Percentiles rank a stretch among this genome's conserved stretches.
Evolutionary conservation across 352 stramenopile genomes (phyloP).

Genomic region (Pythium insidiosum): DNA sequence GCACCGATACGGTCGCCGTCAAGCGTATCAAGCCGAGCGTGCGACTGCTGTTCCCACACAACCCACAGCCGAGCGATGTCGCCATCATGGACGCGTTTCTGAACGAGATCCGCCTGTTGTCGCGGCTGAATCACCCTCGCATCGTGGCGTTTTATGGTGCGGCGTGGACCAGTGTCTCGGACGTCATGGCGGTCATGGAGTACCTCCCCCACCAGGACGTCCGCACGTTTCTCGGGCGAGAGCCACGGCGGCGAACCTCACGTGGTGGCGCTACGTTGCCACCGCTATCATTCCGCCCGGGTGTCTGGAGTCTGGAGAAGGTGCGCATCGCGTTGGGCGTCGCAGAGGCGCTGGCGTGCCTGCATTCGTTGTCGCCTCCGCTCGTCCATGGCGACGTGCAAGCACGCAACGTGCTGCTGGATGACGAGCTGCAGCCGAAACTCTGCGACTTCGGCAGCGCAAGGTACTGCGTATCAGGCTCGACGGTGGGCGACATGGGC

Average conservation of each 20-base stretch:
- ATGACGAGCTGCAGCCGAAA: slow-evolving; percentile 22
- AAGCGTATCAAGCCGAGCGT: slow-evolving; percentile 26
- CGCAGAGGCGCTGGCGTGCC: slow-evolving; percentile 24
- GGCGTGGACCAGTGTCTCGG: slow-evolving; percentile 24
- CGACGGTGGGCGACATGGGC: slow-evolving; percentile 2
- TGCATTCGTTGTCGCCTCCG: slow-evolving; percentile 20
- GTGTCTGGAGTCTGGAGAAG: slow-evolving; percentile 29
- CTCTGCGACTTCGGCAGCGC: slow-evolving; percentile 27
- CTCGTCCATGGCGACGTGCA: slow-evolving; percentile 28
- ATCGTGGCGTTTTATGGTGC: slow-evolving; percentile 44
- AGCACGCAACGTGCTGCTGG: slow-evolving; percentile 23
- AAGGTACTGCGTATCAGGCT: slow-evolving; percentile 12
- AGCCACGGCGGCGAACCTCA: slow-evolving; percentile 1
- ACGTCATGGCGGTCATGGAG: slow-evolving; percentile 33
- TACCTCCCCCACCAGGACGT: slow-evolving; percentile 37
- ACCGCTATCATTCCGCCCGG: no score
- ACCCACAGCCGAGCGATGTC: slow-evolving; percentile 15
- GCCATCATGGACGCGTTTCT: slow-evolving; percentile 32
- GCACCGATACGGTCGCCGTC: slow-evolving; percentile 25
- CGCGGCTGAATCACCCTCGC: slow-evolving; percentile 35
- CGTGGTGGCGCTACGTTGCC: neutral
- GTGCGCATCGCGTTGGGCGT: slow-evolving; percentile 36
- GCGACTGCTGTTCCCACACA: slow-evolving; percentile 13
- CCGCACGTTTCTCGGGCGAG: slow-evolving; percentile 11
- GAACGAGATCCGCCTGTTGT: slow-evolving; percentile 40